Percentiles rank a stretch among this genome's conserved stretches.
phyloP scores from a whole-genome alignment of 192 early-diverging fungal species.

The Jimgerdemannia flammicorona region DNA sequence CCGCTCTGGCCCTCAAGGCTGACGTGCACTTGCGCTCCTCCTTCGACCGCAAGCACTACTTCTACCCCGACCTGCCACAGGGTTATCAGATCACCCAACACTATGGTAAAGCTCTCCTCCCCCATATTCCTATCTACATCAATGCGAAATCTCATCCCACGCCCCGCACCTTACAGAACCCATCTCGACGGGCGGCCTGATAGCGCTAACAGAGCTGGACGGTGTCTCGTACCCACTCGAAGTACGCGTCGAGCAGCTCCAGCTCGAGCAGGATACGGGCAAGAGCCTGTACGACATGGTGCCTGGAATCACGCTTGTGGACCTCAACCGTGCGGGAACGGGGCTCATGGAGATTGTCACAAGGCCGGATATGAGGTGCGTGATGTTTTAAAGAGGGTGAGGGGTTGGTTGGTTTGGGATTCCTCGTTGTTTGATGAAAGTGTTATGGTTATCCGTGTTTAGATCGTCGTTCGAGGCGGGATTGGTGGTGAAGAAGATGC shows the following conservation, averaged over 20 bases:
- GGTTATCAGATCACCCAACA: slow-evolving; percentile 97
- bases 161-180: slow-evolving; percentile 43
- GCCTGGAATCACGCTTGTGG: slow-evolving; percentile 64
- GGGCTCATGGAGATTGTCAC: slow-evolving; percentile 92
- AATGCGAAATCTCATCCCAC: not conserved
- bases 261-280: slow-evolving; percentile 89
- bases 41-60: slow-evolving; percentile 96
- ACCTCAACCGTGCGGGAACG: slow-evolving; percentile 85
- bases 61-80: slow-evolving; percentile 88
- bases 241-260: slow-evolving; percentile 79
- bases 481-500: slow-evolving; percentile 73
- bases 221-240: slow-evolving; percentile 45
- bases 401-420: too few species aligned
- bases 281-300: slow-evolving; percentile 68
- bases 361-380: slow-evolving; percentile 68
- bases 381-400: not conserved
- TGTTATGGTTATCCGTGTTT: not conserved
- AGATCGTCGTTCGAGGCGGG: slow-evolving; percentile 73
- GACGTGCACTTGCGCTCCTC: slow-evolving; percentile 60
- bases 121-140: not conserved
- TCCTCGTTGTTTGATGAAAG: too few species aligned
- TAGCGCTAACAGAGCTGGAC: slow-evolving; percentile 55
- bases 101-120: slow-evolving; percentile 32
- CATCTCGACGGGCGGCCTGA: slow-evolving; percentile 67
- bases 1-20: slow-evolving; percentile 66